Base-by-base conservation (phyloP, 192 early-diverging fungal genomes). In the Gonapodya prolifera region DNA sequence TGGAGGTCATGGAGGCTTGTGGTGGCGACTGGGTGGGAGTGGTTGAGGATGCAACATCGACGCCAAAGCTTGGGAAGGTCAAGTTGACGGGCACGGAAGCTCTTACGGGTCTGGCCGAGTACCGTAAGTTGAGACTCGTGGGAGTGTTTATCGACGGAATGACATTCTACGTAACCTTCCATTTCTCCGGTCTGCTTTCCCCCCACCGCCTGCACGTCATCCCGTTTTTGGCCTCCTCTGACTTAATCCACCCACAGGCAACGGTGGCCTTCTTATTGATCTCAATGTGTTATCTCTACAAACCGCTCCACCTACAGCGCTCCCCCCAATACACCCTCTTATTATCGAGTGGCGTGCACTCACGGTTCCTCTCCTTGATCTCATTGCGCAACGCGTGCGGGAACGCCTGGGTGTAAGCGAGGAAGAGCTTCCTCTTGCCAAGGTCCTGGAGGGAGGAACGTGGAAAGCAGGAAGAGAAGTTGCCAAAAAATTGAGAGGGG, bases 271-370 rank as follows among this genome's bases (percentile, higher is more conserved):
- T 34, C 89, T 98, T 81, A 89, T 96, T 35, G 95, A 97, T 80
- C 85, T 90, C 79, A 92, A 92, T 1, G 91, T 97, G 32, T 81
- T 97, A 8, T 16, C 8, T 16, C 45, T 23, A 61, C 45, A 16
- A 16, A 61, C 45, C 23, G 8, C 23, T 16, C 45, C 45, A 16
- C 23, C 45, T 23, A 16, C 45, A 16, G 45, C 45, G 8, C 45
- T 61, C 45, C 45, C 45, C 45, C 45, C 45, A 16, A 16, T 83
- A 75, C 95, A 98, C 80, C 89, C 93, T 0, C 90, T 90, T 1
- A 89, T 98, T 35, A 90, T 96, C 69, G 96, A 98, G 80, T 98
- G 96, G 96, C 89, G 96, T 23, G 94, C 93, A 8, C 83, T 98
- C 82, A 98, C 95, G 0, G 93, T 98, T 0, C 86, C 89, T 0